Evolutionary conservation across 1,284 basidiomycete species (phyloP).

Genomic region (Ceratorhiza oryzae-sativae): DNA sequence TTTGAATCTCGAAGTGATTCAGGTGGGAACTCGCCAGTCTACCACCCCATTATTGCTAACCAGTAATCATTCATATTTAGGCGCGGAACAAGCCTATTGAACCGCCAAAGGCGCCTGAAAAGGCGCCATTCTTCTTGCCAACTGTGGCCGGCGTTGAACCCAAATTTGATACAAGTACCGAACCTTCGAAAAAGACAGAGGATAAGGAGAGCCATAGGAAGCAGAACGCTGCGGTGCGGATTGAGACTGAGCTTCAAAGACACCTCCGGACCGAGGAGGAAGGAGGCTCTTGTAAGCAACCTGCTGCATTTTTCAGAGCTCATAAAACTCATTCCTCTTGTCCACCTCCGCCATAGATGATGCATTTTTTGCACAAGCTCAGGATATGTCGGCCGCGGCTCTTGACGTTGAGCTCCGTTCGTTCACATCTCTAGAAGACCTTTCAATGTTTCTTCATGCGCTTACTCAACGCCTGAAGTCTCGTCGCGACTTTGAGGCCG

Average conservation of each 20-base stretch:
- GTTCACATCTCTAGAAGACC: slow-evolving; percentile 60
- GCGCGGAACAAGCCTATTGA: slow-evolving; percentile 97
- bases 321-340: not conserved
- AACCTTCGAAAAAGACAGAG: slow-evolving; percentile 49
- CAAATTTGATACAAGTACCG: slow-evolving; percentile 67
- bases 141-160: slow-evolving; percentile 85
- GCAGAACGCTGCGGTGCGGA: slow-evolving; percentile 53
- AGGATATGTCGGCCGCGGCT: slow-evolving; percentile 87
- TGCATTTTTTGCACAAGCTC: slow-evolving; percentile 83
- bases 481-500: slow-evolving; percentile 93
- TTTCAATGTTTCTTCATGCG: slow-evolving; percentile 76
- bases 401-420: slow-evolving; percentile 91
- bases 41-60: slow-evolving; percentile 24
- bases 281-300: slow-evolving; percentile 71
- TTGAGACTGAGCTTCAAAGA: slow-evolving; percentile 78
- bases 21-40: slow-evolving; percentile 57
- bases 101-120: slow-evolving; percentile 91
- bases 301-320: not conserved
- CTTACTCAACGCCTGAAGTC: slow-evolving; percentile 76
- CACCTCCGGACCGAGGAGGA: slow-evolving; percentile 65
- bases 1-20: slow-evolving; percentile 94
- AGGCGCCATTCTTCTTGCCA: slow-evolving; percentile 97
- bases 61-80: slow-evolving; percentile 52
- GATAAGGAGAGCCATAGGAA: slow-evolving; percentile 46
- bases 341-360: slow-evolving; percentile 73